Evolutionary conservation across 2,329 filamentous ascomycete species (phyloP).

Genomic region (Xylariales sp.): DNA sequence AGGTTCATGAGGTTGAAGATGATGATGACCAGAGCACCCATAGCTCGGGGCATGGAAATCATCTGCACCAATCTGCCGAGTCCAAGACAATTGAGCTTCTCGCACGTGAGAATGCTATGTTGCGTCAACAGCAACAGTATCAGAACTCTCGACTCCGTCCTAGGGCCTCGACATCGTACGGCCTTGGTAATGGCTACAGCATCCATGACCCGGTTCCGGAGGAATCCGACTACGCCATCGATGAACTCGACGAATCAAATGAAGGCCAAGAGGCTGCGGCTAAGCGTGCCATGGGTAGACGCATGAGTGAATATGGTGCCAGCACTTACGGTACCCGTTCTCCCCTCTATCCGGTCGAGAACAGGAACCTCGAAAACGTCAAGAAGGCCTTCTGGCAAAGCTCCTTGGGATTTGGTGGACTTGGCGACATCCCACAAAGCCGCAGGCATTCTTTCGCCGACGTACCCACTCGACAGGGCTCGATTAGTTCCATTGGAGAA

Average conservation of each 20-base stretch:
- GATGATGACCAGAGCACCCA: slow-evolving; percentile 54
- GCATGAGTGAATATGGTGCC: slow-evolving; percentile 54
- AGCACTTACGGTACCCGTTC: slow-evolving; percentile 34
- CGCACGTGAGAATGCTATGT: slow-evolving; percentile 56
- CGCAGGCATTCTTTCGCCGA: slow-evolving; percentile 77
- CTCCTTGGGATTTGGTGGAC: slow-evolving; percentile 59
- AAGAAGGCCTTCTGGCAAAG: slow-evolving; percentile 70
- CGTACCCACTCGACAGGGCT: slow-evolving; percentile 59
- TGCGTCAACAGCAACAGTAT: slow-evolving; percentile 54
- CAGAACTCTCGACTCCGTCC: slow-evolving; percentile 51
- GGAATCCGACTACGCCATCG: slow-evolving; percentile 68
- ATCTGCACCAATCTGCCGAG: slow-evolving; percentile 49
- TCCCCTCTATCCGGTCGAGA: slow-evolving; percentile 48
- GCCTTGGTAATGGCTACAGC: slow-evolving; percentile 52
- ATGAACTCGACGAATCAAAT: slow-evolving; percentile 61
- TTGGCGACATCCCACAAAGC: slow-evolving; percentile 64
- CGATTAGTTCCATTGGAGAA: slow-evolving; percentile 57
- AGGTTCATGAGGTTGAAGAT: slow-evolving; percentile 66
- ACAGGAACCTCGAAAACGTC: slow-evolving; percentile 58
- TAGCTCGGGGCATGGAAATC: slow-evolving; percentile 50
- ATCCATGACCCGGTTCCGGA: slow-evolving; percentile 57
- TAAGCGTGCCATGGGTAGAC: slow-evolving; percentile 42
- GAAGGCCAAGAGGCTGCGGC: slow-evolving; percentile 45
- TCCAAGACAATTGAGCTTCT: slow-evolving; percentile 61
- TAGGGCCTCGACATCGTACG: slow-evolving; percentile 54